Percentiles rank a stretch among this genome's conserved stretches.
phyloP scores from a whole-genome alignment of 2,329 filamentous ascomycete genomes.

The Colletotrichum spinosum region DNA sequence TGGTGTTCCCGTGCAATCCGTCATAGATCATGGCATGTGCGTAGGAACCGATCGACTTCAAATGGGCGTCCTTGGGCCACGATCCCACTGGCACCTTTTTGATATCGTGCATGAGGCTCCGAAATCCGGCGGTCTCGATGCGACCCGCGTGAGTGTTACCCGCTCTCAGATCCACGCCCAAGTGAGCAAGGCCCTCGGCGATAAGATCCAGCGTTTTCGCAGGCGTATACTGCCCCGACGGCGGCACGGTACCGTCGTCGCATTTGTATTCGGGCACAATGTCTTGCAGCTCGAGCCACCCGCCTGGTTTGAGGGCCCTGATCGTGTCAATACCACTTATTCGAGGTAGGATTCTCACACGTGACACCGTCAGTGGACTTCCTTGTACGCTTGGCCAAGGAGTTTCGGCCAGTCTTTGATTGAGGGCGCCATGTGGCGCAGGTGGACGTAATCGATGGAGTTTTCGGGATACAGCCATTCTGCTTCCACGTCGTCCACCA shows the following conservation, averaged over 20 bases:
- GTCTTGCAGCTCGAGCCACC: constrained; percentile 28
- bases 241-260: constrained; percentile 53
- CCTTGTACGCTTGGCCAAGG: constrained; percentile 20
- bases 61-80: constrained; percentile 54
- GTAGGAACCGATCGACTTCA: constrained; percentile 52
- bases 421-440: constrained; percentile 44
- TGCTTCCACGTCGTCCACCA: constrained; percentile 72
- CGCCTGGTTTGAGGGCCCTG: constrained; percentile 37
- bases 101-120: constrained; percentile 42
- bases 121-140: constrained; percentile 40
- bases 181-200: constrained; percentile 43
- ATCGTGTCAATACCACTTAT: too few species aligned
- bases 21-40: constrained; percentile 40
- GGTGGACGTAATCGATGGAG: constrained; percentile 41
- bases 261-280: constrained; percentile 43
- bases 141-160: constrained; percentile 46
- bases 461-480: constrained; percentile 16
- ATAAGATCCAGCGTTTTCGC: constrained; percentile 46
- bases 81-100: constrained; percentile 45
- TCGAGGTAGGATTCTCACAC: too few species aligned
- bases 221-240: constrained; percentile 38
- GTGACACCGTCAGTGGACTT: constrained; percentile 12
- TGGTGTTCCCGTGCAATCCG: constrained; percentile 38
- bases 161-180: constrained; percentile 46
- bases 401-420: constrained; percentile 46